These are phyloP conservation scores for Aspergillus bridgeri DNA, from an alignment of 495 filamentous ascomycete genomes.

Conservation along the genomic window DNA sequence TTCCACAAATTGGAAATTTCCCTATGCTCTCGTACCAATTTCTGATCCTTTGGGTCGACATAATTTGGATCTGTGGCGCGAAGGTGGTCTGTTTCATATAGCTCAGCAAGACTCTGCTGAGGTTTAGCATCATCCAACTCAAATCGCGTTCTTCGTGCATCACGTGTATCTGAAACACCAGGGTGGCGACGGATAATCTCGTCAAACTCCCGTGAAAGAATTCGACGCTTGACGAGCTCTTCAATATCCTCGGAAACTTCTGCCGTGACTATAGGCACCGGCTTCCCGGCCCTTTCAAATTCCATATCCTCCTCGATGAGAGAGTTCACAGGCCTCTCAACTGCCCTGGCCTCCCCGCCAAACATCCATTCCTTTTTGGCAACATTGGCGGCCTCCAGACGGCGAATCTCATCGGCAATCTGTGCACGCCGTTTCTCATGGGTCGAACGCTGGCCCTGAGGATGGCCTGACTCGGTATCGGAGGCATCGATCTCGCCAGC, in stretches of 20 bases:
- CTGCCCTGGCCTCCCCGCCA: slow-evolving; percentile 80
- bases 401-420: slow-evolving; percentile 83
- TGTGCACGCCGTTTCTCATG: slow-evolving; percentile 85
- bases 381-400: slow-evolving; percentile 83
- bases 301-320: slow-evolving; percentile 93
- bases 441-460: slow-evolving; percentile 62
- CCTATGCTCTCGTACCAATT: slow-evolving; percentile 74
- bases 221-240: slow-evolving; percentile 89
- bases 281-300: slow-evolving; percentile 94
- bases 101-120: slow-evolving; percentile 80
- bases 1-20: slow-evolving; percentile 84
- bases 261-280: slow-evolving; percentile 89
- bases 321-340: slow-evolving; percentile 81
- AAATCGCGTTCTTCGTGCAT: slow-evolving; percentile 63
- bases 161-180: slow-evolving; percentile 35
- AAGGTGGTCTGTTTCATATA: slow-evolving; percentile 91
- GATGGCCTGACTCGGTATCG: slow-evolving; percentile 35
- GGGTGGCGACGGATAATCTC: slow-evolving; percentile 85
- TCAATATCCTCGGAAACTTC: slow-evolving; percentile 92
- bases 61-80: slow-evolving; percentile 73
- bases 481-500: slow-evolving; percentile 47
- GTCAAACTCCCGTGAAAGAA: slow-evolving; percentile 88
- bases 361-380: slow-evolving; percentile 91
- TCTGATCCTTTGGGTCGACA: slow-evolving; percentile 76
- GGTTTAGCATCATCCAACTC: slow-evolving; percentile 87